phyloP scores from a whole-genome alignment of 768 basidiomycete genomes.

The Kwoniella bestiolae region DNA sequence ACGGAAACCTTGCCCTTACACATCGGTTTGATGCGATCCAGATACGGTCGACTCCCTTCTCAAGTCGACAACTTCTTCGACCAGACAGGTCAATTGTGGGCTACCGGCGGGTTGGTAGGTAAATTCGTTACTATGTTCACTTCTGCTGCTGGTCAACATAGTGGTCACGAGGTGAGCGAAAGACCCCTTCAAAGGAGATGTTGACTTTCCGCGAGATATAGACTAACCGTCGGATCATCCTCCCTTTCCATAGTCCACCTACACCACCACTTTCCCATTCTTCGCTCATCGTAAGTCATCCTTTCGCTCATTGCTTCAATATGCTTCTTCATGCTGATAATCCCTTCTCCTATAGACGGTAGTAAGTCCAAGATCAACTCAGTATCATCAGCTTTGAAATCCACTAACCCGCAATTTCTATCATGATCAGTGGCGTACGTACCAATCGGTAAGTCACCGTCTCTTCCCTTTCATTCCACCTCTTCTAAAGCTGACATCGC shows the following conservation, averaged over 20 bases:
- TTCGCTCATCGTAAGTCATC: constrained; percentile 64
- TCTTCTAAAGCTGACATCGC: neutral
- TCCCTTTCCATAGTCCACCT: constrained; percentile 46
- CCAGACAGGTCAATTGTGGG: constrained; percentile 64
- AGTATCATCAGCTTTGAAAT: neutral
- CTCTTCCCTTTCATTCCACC: neutral
- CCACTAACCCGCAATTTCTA: neutral
- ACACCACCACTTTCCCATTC: constrained; percentile 63
- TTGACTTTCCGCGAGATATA: neutral
- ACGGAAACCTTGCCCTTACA: too few relatives aligned
- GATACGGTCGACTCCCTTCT: constrained; percentile 58
- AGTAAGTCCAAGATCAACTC: constrained; percentile 20
- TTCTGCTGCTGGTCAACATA: constrained; percentile 71
- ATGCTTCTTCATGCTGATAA: neutral
- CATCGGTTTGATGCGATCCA: constrained; percentile 35
- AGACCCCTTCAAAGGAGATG: neutral
- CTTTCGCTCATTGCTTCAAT: neutral
- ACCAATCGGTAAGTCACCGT: constrained; percentile 63
- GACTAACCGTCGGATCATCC: too few relatives aligned
- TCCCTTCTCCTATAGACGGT: constrained; percentile 22
- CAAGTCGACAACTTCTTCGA: constrained; percentile 63
- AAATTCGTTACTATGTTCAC: constrained; percentile 71
- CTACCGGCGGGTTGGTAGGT: constrained; percentile 65
- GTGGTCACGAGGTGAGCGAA: constrained; percentile 65
- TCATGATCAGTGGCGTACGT: constrained; percentile 45